Percentiles rank a stretch among this genome's conserved stretches.
Conservation (phyloP, 352 stramenopile genomes). For the Pythium rishiriense region DNA sequence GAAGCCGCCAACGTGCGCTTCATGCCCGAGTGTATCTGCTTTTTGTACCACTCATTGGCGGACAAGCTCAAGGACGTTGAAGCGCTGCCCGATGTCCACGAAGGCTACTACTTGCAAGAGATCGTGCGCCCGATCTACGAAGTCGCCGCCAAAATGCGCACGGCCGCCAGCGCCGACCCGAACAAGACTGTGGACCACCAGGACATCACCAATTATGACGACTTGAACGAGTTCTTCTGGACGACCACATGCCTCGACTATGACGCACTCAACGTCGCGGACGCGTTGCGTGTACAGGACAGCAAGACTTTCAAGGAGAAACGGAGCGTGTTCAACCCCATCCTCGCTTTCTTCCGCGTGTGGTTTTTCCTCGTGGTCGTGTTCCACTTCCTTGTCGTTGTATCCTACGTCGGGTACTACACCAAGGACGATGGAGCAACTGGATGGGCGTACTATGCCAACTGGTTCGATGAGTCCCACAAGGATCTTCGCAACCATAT, state of each 20-base stretch:
- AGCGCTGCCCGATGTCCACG: slow-evolving; percentile 52
- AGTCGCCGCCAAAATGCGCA: slow-evolving; percentile 74
- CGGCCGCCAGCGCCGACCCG: slow-evolving; percentile 32
- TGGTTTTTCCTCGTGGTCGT: slow-evolving; percentile 86
- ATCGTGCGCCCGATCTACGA: slow-evolving; percentile 84
- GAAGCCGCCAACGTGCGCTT: slow-evolving; percentile 84
- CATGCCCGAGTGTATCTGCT: slow-evolving; percentile 89
- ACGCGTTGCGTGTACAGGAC: slow-evolving; percentile 67
- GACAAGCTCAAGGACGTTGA: slow-evolving; percentile 68
- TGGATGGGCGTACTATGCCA: slow-evolving; percentile 51
- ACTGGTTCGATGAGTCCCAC: slow-evolving; percentile 72
- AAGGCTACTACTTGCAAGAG: slow-evolving; percentile 69
- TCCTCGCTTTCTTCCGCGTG: slow-evolving; percentile 84
- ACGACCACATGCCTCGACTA: slow-evolving; percentile 72
- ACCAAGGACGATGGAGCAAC: slow-evolving; percentile 42
- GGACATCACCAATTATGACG: slow-evolving; percentile 89
- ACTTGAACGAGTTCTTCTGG: slow-evolving; percentile 92
- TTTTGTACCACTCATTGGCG: slow-evolving; percentile 83
- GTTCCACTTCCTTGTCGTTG: slow-evolving; percentile 73
- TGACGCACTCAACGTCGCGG: slow-evolving; percentile 78
- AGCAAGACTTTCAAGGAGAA: slow-evolving; percentile 88
- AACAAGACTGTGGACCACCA: slow-evolving; percentile 75
- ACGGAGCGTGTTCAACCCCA: slow-evolving; percentile 75
- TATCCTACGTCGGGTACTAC: slow-evolving; percentile 79
- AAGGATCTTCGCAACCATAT: slow-evolving; percentile 69